phyloP scores from a whole-genome alignment of 345 rosid species.

The Ailanthus altissimus region DNA sequence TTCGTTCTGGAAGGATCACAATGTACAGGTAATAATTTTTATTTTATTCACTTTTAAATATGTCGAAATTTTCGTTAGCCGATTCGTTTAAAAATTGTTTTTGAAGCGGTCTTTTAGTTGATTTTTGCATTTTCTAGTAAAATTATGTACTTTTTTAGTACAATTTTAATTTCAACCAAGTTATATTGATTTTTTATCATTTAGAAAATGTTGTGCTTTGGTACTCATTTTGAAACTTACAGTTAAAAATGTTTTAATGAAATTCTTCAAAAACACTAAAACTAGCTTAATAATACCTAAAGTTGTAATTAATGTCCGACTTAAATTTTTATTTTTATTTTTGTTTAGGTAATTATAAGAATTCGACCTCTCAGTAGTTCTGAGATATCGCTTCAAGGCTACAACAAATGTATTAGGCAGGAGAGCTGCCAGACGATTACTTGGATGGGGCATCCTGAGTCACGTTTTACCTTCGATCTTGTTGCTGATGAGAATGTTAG shows the following conservation, averaged over 20 bases:
- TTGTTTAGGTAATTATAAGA: slow-evolving; percentile 81
- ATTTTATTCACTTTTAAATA: not conserved
- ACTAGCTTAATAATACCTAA: not conserved
- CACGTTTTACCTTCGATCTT: slow-evolving; percentile 87
- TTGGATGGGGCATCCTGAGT: slow-evolving; percentile 92
- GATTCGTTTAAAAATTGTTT: not conserved
- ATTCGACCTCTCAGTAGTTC: slow-evolving; percentile 80
- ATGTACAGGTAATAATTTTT: slow-evolving; percentile 68
- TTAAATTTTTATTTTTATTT: not conserved
- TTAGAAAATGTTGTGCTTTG: not conserved
- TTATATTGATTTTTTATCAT: not conserved
- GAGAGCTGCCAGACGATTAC: slow-evolving; percentile 81
- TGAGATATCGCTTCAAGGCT: slow-evolving; percentile 83
- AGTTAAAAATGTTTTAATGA: not conserved
- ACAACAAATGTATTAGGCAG: slow-evolving; percentile 73
- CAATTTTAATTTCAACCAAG: not conserved
- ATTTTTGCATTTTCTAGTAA: not conserved
- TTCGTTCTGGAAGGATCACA: slow-evolving; percentile 92
- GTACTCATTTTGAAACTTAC: too few species aligned
- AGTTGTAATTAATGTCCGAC: not conserved
- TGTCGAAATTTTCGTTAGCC: not conserved
- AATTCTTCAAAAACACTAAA: not conserved
- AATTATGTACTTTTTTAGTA: not conserved
- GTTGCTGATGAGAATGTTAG: slow-evolving; percentile 89
- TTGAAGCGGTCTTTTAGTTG: too few species aligned